These are phyloP conservation scores for Penicillium sp. DNA, from an alignment of 2,329 filamentous ascomycete species.

Conservation along the genomic window DNA sequence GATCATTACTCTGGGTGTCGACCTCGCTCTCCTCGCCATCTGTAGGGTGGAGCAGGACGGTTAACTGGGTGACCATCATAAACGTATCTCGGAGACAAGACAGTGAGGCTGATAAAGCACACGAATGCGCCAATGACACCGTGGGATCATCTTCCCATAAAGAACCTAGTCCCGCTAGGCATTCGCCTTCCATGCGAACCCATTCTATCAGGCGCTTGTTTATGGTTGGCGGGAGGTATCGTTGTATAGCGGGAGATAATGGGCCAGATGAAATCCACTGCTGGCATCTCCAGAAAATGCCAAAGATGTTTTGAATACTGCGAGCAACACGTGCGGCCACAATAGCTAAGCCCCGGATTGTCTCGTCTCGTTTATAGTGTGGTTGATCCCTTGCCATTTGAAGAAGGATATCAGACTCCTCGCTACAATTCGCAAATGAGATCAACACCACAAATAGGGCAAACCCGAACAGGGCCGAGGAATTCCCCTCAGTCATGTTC, in stretches of 20 bases:
- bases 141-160: neutral
- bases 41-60: neutral
- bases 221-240: neutral
- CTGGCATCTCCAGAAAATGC: conserved; percentile 11
- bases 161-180: neutral
- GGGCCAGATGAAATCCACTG: conserved; percentile 5
- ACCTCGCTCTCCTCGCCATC: neutral
- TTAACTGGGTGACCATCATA: conserved; percentile 14
- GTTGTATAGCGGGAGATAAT: neutral
- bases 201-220: neutral
- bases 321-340: neutral
- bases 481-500: conserved; percentile 2
- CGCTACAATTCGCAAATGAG: conserved; percentile 1
- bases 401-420: neutral
- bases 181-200: neutral
- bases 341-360: neutral
- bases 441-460: conserved; percentile 8
- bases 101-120: neutral
- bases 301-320: conserved; percentile 4
- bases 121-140: neutral
- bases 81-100: conserved; percentile 7
- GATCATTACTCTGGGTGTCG: neutral
- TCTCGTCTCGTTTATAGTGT: neutral
- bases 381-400: neutral
- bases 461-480: neutral